These are phyloP conservation scores for Saposhnikovia divaricata DNA, from an alignment of 129 eudicot genomes.

Conservation along the genomic window DNA sequence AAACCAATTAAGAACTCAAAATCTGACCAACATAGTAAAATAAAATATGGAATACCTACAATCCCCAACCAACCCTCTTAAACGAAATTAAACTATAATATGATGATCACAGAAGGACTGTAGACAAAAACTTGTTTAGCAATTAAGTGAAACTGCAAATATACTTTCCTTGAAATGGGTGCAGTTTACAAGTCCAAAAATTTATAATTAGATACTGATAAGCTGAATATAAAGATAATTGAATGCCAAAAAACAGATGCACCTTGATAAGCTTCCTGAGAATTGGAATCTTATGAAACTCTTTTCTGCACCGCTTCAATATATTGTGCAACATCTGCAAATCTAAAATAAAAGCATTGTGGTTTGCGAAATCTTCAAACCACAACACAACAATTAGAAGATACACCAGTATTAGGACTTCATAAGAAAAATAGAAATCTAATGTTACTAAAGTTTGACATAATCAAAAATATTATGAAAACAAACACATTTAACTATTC, in stretches of 20 bases:
- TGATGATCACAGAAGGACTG: background rate
- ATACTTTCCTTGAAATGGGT: background rate
- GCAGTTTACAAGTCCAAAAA: background rate
- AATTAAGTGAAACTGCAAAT: background rate
- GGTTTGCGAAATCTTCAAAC: too few species aligned
- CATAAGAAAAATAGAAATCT: too few species aligned
- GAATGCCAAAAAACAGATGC: too few species aligned
- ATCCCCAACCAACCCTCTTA: background rate
- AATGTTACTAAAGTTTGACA: too few species aligned
- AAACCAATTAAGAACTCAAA: background rate
- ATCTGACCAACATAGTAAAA: background rate
- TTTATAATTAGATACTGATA: too few species aligned
- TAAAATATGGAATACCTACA: background rate
- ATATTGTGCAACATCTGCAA: slow-evolving; percentile 94
- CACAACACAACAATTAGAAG: too few species aligned
- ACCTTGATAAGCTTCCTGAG: too few species aligned
- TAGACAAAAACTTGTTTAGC: background rate
- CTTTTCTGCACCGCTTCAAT: slow-evolving; percentile 62
- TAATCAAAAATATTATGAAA: too few species aligned
- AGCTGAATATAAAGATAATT: too few species aligned
- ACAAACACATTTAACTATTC: too few species aligned
- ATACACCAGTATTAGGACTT: too few species aligned
- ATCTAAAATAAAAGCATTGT: slow-evolving; percentile 46
- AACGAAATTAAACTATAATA: background rate
- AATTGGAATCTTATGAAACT: too few species aligned